phyloP scores from a whole-genome alignment of 1,139 yeast species.

The Pichia sp. region DNA sequence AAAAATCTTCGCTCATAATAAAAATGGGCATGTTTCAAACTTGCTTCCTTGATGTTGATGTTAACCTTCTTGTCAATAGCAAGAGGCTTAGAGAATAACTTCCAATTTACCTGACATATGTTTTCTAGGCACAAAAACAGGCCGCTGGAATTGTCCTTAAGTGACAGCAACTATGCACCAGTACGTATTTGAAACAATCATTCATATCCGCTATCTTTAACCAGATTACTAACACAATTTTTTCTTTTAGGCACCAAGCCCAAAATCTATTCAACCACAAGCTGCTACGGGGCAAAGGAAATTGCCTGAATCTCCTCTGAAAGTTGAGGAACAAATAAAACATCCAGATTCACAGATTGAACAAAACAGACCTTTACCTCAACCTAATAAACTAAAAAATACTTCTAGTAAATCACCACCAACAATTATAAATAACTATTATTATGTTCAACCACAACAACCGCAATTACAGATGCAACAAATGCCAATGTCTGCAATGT shows the following conservation, averaged over 20 bases:
- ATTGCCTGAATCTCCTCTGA: no score
- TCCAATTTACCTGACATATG: no score
- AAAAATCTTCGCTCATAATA: no score
- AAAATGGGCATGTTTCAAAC: no score
- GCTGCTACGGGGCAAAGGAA: constrained; percentile 23
- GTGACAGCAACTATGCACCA: constrained; percentile 27
- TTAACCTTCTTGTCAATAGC: no score
- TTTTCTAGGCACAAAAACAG: constrained; percentile 24
- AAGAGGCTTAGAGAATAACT: no score
- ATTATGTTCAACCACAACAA: constrained; percentile 19
- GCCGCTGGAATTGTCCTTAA: constrained; percentile 21
- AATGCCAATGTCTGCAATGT: constrained; percentile 1
- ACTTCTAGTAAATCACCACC: constrained; percentile 13
- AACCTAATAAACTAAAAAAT: background rate
- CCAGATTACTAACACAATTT: background rate
- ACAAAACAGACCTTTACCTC: constrained; percentile 6
- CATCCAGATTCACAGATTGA: constrained; percentile 1
- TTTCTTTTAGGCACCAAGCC: constrained; percentile 22
- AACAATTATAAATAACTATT: constrained; percentile 27
- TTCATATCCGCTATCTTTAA: background rate
- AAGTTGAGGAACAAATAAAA: background rate
- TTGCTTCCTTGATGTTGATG: no score
- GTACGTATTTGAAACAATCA: constrained; percentile 18
- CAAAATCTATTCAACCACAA: constrained; percentile 24
- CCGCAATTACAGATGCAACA: no score